These are phyloP conservation scores for Clausena lansium DNA, from an alignment of 345 rosid species.

Conservation along the genomic window DNA sequence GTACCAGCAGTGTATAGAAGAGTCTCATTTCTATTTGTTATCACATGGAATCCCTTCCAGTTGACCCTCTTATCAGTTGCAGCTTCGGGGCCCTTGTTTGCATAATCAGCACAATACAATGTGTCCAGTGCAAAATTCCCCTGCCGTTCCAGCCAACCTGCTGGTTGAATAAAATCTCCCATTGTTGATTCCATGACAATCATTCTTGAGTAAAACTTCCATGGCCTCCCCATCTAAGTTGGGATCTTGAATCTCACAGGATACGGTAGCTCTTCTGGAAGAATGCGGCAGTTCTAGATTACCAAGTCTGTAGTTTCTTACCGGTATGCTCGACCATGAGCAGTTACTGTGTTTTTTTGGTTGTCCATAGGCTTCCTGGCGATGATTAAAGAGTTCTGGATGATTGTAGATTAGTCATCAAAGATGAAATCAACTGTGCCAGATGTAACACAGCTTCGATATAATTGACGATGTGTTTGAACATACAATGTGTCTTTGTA, in stretches of 20 bases:
- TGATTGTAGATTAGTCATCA: slow-evolving; percentile 34
- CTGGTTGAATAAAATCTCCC: slow-evolving; percentile 54
- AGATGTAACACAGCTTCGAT: slow-evolving; percentile 51
- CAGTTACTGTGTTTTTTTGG: slow-evolving; percentile 51
- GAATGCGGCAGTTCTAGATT: slow-evolving; percentile 64
- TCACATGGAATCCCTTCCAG: slow-evolving; percentile 46
- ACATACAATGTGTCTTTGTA: slow-evolving; percentile 48
- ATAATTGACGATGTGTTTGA: slow-evolving; percentile 54
- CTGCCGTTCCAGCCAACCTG: slow-evolving; percentile 45
- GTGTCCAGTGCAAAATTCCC: slow-evolving; percentile 37
- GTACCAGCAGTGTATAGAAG: slow-evolving; percentile 33
- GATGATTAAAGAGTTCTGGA: slow-evolving; percentile 55
- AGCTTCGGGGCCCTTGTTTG: slow-evolving; percentile 53
- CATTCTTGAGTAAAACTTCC: slow-evolving; percentile 46
- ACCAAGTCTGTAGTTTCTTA: slow-evolving; percentile 37
- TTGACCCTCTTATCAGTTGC: slow-evolving; percentile 33
- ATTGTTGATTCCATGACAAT: slow-evolving; percentile 50
- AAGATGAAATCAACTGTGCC: slow-evolving; percentile 63
- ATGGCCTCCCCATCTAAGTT: slow-evolving; percentile 56
- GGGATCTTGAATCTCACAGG: slow-evolving; percentile 26
- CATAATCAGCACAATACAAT: slow-evolving; percentile 45
- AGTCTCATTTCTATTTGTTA: slow-evolving; percentile 29
- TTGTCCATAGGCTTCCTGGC: slow-evolving; percentile 42
- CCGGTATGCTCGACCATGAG: slow-evolving; percentile 33
- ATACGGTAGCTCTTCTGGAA: slow-evolving; percentile 41